These are phyloP conservation scores for Amauroascus verrucosus DNA, from an alignment of 2,329 filamentous ascomycete genomes.

Conservation along the genomic window DNA sequence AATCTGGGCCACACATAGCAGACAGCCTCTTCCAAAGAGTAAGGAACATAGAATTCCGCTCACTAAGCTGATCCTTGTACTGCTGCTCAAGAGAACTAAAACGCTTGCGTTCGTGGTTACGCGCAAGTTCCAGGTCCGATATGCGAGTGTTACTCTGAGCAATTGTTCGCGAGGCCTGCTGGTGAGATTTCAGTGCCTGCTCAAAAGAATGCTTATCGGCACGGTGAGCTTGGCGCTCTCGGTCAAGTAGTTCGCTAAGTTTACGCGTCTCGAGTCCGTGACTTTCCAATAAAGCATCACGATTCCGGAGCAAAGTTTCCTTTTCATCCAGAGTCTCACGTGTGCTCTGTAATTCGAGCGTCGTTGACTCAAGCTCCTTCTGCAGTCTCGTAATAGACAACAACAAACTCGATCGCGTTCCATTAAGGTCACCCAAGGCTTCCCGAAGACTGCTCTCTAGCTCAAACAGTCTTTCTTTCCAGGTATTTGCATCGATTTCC, in stretches of 20 bases:
- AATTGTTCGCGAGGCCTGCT: constrained; percentile 76
- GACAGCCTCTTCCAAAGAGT: constrained; percentile 85
- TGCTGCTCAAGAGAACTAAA: constrained; percentile 65
- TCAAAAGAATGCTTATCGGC: constrained; percentile 84
- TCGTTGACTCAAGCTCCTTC: constrained; percentile 72
- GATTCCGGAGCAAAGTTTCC: constrained; percentile 78
- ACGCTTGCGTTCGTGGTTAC: constrained; percentile 66
- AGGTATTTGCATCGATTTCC: constrained; percentile 80
- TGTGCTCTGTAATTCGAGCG: constrained; percentile 68
- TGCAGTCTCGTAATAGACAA: constrained; percentile 81
- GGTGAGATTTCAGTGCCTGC: constrained; percentile 74
- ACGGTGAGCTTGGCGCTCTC: constrained; percentile 73
- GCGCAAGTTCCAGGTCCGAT: constrained; percentile 71
- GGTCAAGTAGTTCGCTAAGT: constrained; percentile 77
- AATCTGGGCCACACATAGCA: constrained; percentile 76
- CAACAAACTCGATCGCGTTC: constrained; percentile 73
- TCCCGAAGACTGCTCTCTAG: constrained; percentile 81
- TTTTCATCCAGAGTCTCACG: constrained; percentile 77
- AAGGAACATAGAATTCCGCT: constrained; percentile 80
- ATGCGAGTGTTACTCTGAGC: constrained; percentile 77
- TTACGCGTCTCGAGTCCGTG: constrained; percentile 78
- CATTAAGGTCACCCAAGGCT: constrained; percentile 76
- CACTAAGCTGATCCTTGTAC: constrained; percentile 75
- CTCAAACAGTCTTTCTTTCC: constrained; percentile 83
- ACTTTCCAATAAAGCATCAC: constrained; percentile 77